Percentiles rank a stretch among this genome's conserved stretches.
Conservation (phyloP, 2,329 filamentous ascomycete genomes). For the Monosporascus sp. region DNA sequence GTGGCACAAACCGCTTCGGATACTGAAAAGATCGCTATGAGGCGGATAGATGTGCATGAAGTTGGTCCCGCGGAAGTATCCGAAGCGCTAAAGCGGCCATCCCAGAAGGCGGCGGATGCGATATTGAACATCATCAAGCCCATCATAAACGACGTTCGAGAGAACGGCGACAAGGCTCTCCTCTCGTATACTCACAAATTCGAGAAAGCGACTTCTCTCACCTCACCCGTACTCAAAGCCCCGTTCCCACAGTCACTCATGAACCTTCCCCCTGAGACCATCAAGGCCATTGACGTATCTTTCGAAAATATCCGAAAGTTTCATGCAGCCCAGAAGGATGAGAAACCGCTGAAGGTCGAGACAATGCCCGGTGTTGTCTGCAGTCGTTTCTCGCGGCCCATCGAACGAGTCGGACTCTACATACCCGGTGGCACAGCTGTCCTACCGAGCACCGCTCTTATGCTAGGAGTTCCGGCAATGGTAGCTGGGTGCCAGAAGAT, state of each 20-base stretch:
- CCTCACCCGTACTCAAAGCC: slow-evolving; percentile 80
- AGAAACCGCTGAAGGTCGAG: slow-evolving; percentile 77
- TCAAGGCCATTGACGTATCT: slow-evolving; percentile 85
- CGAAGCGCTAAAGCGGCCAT: slow-evolving; percentile 77
- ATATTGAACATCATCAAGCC: slow-evolving; percentile 88
- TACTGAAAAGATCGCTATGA: slow-evolving; percentile 69
- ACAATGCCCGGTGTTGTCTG: slow-evolving; percentile 97
- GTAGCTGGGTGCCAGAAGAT: slow-evolving; percentile 96
- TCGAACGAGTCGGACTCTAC: slow-evolving; percentile 94
- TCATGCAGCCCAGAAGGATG: slow-evolving; percentile 84
- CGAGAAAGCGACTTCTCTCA: slow-evolving; percentile 88
- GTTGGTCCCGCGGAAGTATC: slow-evolving; percentile 61
- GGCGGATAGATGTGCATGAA: slow-evolving; percentile 63
- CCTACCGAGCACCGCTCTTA: slow-evolving; percentile 92
- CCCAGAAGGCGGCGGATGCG: slow-evolving; percentile 88
- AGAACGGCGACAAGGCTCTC: slow-evolving; percentile 79
- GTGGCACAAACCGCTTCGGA: slow-evolving; percentile 34
- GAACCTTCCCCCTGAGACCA: slow-evolving; percentile 77
- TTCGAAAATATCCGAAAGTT: slow-evolving; percentile 94
- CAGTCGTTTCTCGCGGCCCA: slow-evolving; percentile 85
- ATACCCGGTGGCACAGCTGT: slow-evolving; percentile 95
- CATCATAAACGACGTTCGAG: slow-evolving; percentile 82
- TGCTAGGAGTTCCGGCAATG: slow-evolving; percentile 97
- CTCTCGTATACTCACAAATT: slow-evolving; percentile 97
- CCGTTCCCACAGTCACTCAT: slow-evolving; percentile 84